phyloP scores from a whole-genome alignment of 2,329 filamentous ascomycete genomes.

The Amauroascus niger region DNA sequence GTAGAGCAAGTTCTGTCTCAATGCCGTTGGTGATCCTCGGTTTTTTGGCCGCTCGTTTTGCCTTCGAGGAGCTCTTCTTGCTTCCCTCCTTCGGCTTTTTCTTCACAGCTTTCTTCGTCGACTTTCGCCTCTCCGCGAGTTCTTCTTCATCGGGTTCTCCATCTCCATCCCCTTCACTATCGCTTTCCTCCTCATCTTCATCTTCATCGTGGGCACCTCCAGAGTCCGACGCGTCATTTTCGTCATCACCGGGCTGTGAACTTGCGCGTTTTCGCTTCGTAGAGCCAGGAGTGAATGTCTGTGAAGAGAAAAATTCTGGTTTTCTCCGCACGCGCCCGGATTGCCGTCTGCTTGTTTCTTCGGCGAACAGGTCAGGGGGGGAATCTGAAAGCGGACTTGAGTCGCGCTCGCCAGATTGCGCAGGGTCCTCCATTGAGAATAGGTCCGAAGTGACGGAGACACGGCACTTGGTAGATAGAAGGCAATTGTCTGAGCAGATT shows the following conservation, averaged over 20 bases:
- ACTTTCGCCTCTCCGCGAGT: slow-evolving; percentile 22
- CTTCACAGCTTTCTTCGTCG: slow-evolving; percentile 37
- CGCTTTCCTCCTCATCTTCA: slow-evolving; percentile 23
- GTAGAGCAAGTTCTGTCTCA: slow-evolving; percentile 44
- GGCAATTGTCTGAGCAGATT: not conserved
- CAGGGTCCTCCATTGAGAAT: slow-evolving; percentile 12
- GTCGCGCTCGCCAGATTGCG: slow-evolving; percentile 12
- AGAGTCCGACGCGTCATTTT: slow-evolving; percentile 27
- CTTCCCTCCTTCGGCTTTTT: slow-evolving; percentile 41
- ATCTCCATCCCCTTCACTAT: slow-evolving; percentile 19
- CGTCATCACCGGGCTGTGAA: slow-evolving; percentile 29
- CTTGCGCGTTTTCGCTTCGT: slow-evolving; percentile 44
- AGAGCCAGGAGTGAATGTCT: slow-evolving; percentile 21
- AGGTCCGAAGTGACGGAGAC: not conserved
- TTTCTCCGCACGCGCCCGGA: slow-evolving; percentile 38
- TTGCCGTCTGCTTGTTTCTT: slow-evolving; percentile 32
- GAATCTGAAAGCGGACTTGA: slow-evolving; percentile 17
- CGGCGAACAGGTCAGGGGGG: slow-evolving; percentile 18
- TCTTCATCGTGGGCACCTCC: slow-evolving; percentile 29
- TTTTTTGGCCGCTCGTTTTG: slow-evolving; percentile 42
- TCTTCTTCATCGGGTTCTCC: slow-evolving; percentile 28
- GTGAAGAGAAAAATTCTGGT: slow-evolving; percentile 34
- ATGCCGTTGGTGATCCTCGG: slow-evolving; percentile 44
- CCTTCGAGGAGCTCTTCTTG: slow-evolving; percentile 28
- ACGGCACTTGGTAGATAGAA: not conserved